Base-by-base conservation (phyloP, 345 rosid species). In the Hypericum androsaemum region DNA sequence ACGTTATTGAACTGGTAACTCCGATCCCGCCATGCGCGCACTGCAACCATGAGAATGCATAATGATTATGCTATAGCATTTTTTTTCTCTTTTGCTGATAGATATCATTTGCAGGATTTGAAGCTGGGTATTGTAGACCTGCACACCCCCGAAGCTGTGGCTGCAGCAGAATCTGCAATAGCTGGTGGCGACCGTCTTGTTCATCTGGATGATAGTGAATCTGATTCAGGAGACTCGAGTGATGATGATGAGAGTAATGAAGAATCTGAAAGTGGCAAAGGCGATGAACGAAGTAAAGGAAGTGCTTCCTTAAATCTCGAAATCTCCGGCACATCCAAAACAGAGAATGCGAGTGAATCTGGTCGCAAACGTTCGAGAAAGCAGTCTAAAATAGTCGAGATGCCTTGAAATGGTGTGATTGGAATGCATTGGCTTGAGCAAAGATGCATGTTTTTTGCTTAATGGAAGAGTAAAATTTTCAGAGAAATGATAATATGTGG, bases 111-210 rank as follows among this genome's bases (percentile, higher is more conserved):
- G 56, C 74, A 84, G 94, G 86, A 92, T 66, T 71, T 92, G 75
- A 85, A 80, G 96, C 72, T 88, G 3, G 95, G 96, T 35, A 60
- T 92, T 1, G 86, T 95, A 58, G 98, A 88, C 82, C 98, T 92
- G 65, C 79, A 84, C 53, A 88, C 95, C 5, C 79, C 86, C 6
- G 88, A 84, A 72, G 95, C 95, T 37, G 69, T 88, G 12, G 73
- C 57, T 22, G 98, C 89, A 7, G 96, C 89, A 64, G 96, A 87
- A 74, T 74, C 95, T n/a, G 87, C 87, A 16, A 62, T 79, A 9
- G 61, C 67, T 0, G 72, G 77, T 54, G 45, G 64, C 63, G 75
- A 69, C 37, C 74, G 68, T 3, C 52, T 15, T 12, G 63, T 60
- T 63, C 57, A 65, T 38, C 40, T 52, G 50, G 58, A 59, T 7